Base-by-base conservation (phyloP, 2,329 filamentous ascomycete genomes). In the Colletotrichum higginsianum region DNA sequence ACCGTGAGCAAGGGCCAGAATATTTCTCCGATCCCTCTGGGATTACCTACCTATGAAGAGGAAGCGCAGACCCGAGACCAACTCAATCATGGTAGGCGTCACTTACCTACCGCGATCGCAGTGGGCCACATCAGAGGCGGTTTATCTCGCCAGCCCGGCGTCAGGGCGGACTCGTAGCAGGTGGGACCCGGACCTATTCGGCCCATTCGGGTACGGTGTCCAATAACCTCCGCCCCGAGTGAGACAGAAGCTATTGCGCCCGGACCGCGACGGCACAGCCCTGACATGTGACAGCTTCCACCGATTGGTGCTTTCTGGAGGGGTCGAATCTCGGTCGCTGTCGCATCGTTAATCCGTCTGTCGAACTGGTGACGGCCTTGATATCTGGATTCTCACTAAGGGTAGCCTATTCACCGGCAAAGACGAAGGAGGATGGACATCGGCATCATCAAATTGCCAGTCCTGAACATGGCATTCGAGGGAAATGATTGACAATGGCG, bases 121-220 rank as follows among this genome's bases (percentile, higher is more conserved):
- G n/a, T 7, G 30, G n/a, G 30, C 18, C 5, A 38, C 21, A 21
- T 11, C 16, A 38, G 26, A 55, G 16, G 16, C 26, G n/a, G 9
- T 38, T 55, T 18, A 5, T 55, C 44, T 7, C 26, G n/a, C n/a
- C 35, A 26, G 16, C 56, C 23, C 23, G 38, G 35, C 61, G 50
- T 66, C 52, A 53, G 26, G 66, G 66, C 61, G 53, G 61, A 15
- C 58, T 42, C 13, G 44, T 50, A 50, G 26, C 23, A 62, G 64
- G 52, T 71, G 58, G 68, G 26, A 46, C 57, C 64, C 68, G 64
- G 50, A 50, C 56, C 46, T 63, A 26, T 68, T 67, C 58, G 64
- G 68, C 46, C 64, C 44, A 55, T 42, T 67, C 68, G 65, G 46
- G 52, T 58, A 63, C 46, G 65, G 68, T 49, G 47, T 55, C 65